Evolutionary conservation across 257 asterid species (phyloP).

Genomic region (Solanum chilense): DNA sequence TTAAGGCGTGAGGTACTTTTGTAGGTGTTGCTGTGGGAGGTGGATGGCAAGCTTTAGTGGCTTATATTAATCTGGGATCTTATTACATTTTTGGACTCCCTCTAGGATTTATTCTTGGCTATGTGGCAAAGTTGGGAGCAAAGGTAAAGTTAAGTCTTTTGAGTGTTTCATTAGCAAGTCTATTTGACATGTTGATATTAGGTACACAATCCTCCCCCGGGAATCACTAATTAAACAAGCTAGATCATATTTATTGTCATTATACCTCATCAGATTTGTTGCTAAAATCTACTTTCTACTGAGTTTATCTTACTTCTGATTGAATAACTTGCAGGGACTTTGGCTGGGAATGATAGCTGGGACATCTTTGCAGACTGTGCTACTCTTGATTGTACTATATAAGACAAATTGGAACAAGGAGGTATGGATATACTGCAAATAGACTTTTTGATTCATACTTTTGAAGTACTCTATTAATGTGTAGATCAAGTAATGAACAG

Average conservation of each 20-base stretch:
- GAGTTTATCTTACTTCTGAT: not conserved
- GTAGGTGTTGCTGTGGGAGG: slow-evolving; percentile 81
- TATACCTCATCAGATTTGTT: not conserved
- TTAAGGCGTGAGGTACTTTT: not conserved
- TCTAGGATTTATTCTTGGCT: slow-evolving; percentile 57
- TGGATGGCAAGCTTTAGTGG: slow-evolving; percentile 85
- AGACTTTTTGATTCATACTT: not conserved
- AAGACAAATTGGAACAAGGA: slow-evolving; percentile 64
- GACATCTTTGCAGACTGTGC: slow-evolving; percentile 40
- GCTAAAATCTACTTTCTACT: not conserved
- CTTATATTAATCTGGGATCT: slow-evolving; percentile 63
- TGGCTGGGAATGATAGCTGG: slow-evolving; percentile 87
- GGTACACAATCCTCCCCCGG: not conserved
- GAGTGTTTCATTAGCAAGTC: not conserved
- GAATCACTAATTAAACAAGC: not conserved
- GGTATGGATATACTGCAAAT: slow-evolving; percentile 20
- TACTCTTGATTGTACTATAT: slow-evolving; percentile 40
- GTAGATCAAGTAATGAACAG: not conserved
- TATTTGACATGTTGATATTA: not conserved
- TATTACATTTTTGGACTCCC: slow-evolving; percentile 67
- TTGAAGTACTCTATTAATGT: not conserved
- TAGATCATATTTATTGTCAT: not conserved
- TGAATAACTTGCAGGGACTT: slow-evolving; percentile 35
- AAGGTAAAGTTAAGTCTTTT: slow-evolving; percentile 15
- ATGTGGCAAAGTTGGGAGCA: slow-evolving; percentile 45